Percentiles rank a stretch among this genome's conserved stretches.
Conservation (phyloP, 2,329 filamentous ascomycete genomes). For the Graphilbum ipis-grandicollis region DNA sequence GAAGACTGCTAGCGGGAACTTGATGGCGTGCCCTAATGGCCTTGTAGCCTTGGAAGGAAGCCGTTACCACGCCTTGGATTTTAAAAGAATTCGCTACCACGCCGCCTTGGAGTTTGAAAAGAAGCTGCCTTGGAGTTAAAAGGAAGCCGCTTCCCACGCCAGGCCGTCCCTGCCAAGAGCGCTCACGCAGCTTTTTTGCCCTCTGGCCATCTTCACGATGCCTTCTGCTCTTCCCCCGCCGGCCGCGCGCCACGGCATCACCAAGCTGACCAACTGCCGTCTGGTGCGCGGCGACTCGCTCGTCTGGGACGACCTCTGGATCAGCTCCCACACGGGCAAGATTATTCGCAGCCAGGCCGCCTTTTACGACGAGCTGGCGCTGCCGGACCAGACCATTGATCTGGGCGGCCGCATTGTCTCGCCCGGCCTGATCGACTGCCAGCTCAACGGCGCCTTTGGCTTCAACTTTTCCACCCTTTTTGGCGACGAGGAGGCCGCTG, state of each 20-base stretch:
- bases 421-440: slow-evolving; percentile 77
- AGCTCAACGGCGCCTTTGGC: slow-evolving; percentile 82
- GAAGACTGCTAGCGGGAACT: no score
- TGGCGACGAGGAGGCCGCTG: slow-evolving; percentile 24
- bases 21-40: no score
- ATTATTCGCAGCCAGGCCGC: slow-evolving; percentile 54
- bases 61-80: no score
- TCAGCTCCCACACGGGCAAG: slow-evolving; percentile 65
- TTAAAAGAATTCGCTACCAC: no score
- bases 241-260: slow-evolving; percentile 33
- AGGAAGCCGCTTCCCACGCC: no score
- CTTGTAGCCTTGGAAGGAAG: no score
- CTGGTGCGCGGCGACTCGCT: slow-evolving; percentile 51
- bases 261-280: slow-evolving; percentile 79
- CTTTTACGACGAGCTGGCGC: slow-evolving; percentile 49
- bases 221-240: slow-evolving; percentile 15
- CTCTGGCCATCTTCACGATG: slow-evolving; percentile 5
- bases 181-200: neutral
- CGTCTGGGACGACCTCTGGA: slow-evolving; percentile 70
- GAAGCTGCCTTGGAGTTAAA: no score
- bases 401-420: slow-evolving; percentile 69
- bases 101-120: no score
- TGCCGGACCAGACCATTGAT: slow-evolving; percentile 61
- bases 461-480: slow-evolving; percentile 79
- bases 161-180: no score